phyloP scores from a whole-genome alignment of 306 rosid species.

The cucumber (Cucumis sativus) region Cucumber_9930_V3 NC_026657.2:32593001-32593500 shows the following conservation, averaged over 20 bases:
- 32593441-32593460: constrained; percentile 99
- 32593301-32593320: constrained; percentile 97
- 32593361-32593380: too few species aligned
- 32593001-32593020: too few species aligned
- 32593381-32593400: too few species aligned
- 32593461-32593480: constrained; percentile 97
- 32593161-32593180: too few species aligned
- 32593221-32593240: constrained; percentile 99
- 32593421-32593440: constrained; percentile 35
- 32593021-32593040: too few species aligned
- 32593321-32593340: constrained; percentile 99
- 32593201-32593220: background rate
- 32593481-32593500: constrained; percentile 95
- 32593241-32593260: constrained; percentile 83
- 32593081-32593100: constrained; percentile 1
- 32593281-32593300: constrained; percentile 89
- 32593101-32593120: background rate
- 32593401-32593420: too few species aligned
- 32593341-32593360: constrained; percentile 52
- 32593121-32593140: background rate
- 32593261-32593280: constrained; percentile 99
- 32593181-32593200: too few species aligned
- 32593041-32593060: too few species aligned
- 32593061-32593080: background rate
- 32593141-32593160: too few species aligned